Base-by-base conservation (phyloP, 202 grass and related monocot genomes). In the Panicum hallii region DNA sequence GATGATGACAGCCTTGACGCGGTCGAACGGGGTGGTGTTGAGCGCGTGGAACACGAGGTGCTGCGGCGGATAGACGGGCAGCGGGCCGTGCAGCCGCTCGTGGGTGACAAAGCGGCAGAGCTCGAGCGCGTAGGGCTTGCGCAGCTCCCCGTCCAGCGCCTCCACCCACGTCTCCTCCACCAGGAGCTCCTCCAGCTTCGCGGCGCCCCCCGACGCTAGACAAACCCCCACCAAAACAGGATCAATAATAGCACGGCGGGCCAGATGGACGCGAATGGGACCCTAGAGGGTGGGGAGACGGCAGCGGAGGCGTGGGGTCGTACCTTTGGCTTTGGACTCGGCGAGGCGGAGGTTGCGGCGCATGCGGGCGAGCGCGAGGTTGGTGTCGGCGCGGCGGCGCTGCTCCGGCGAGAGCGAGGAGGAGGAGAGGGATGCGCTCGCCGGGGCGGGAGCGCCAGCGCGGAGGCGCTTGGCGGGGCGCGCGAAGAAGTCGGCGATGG, bases 1-100 rank as follows among this genome's bases (percentile, higher is more conserved):
- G 67, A 99, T 95, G 82, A 99, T 95, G 68, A 99, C 93, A 1
- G 91, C 96, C 83, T 95, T 98, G 71, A 99, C 86, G 46, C 81
- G 58, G 60, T 99, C 67, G 75, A 95, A 96, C 9, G 96, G 93
- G 9, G 91, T 95, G 13, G 90, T 67, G 55, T 99, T 90, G 38
- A 99, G 91, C 44, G 93, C 96, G 86, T 99, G 90, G 81, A 99
- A 99, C 8, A 94, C 86, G 10, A 94, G 89, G 56, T 93, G 86
- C 4, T 83, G 86, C 40, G 96, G 91, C 64, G 96, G 96, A 58
- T 94, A 99, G 32, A 99, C 82, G 1, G 96, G 88, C 38, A 90
- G 81, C 38, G 64, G 83, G 34, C 91, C 93, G 44, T 91, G 75
- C 38, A 86, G 42, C 5, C 89, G 53, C 80, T 99, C 96, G 52